Evolutionary conservation across 2,329 filamentous ascomycete genomes (phyloP), one percentile per base, ranked within the genome.

Genomic region (Penicillium sp.): DNA sequence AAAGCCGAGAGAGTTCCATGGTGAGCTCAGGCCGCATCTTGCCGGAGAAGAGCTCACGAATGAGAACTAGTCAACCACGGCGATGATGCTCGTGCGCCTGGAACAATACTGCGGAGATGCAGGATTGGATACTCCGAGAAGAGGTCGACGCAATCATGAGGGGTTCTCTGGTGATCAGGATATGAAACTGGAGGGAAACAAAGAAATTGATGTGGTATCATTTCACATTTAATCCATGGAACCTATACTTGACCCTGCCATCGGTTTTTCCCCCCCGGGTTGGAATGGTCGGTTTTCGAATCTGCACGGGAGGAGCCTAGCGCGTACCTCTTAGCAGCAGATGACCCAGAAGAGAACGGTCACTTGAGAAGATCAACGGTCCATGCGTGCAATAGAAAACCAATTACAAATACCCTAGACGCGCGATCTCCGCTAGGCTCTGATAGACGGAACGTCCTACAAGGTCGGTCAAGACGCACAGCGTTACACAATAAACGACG

Each of bases 291-390:
- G 19, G 29, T 50, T 59, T 62, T 31, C 49, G 39, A 63, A 63
- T 54, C 59, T 62, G 56, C 58, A 54, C 51, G 37, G 19, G 26
- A 60, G 37, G 54, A 54, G 42, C 33, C 25, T 50, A 62, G 55
- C 52, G 45, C 46, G 47, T 56, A 25, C 14, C 31, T 29, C 52
- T 21, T 31, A 44, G 21, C 44, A 62, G 65, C 67, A 65, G 68
- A 67, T 70, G 67, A 69, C 67, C 60, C 49, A 23, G 33, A 39
- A 37, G 37, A n/a, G 54, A 31, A 59, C 37, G 62, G 67, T 69
- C 69, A 71, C 62, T 68, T 69, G 69, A 66, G 62, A 62, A 60
- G 65, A 68, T 67, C 64, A 61, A 66, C 60, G 67, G 68, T 37
- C 69, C 68, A 67, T 70, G 68, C 68, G 62, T 59, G 27, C 49